phyloP scores from a whole-genome alignment of 1,284 basidiomycete species.

The Apiotrichum gracile region DNA sequence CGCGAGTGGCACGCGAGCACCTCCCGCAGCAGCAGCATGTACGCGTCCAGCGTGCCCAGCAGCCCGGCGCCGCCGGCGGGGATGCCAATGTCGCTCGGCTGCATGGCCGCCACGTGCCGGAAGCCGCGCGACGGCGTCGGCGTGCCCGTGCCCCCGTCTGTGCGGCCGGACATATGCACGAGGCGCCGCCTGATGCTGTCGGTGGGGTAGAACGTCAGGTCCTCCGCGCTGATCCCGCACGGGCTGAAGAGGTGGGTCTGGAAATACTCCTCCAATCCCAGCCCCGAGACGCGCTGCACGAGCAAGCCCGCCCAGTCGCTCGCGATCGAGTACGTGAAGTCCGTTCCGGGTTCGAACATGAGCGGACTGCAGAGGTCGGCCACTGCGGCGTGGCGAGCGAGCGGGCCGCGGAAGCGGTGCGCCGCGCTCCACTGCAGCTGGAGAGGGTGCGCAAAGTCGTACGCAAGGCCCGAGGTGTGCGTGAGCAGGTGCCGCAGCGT shows the following conservation, averaged over 20 bases:
- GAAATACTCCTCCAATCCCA: slow-evolving; percentile 30
- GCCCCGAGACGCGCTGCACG: slow-evolving; percentile 32
- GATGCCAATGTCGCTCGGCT: slow-evolving; percentile 2
- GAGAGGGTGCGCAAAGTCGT: slow-evolving; percentile 1
- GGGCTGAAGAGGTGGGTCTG: slow-evolving; percentile 10
- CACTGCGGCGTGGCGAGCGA: background rate
- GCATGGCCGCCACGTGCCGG: slow-evolving; percentile 19
- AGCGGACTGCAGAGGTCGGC: slow-evolving; percentile 8
- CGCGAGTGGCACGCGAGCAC: slow-evolving; percentile 19
- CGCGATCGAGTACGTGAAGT: slow-evolving; percentile 26
- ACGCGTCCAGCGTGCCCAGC: slow-evolving; percentile 31
- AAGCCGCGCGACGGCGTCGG: slow-evolving; percentile 23
- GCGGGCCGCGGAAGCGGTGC: background rate
- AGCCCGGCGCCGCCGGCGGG: slow-evolving; percentile 34
- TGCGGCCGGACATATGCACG: slow-evolving; percentile 14
- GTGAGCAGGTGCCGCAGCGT: slow-evolving; percentile 36
- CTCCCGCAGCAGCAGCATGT: slow-evolving; percentile 26
- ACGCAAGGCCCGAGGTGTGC: slow-evolving; percentile 26
- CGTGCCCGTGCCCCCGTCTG: slow-evolving; percentile 8
- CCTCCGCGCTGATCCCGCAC: slow-evolving; percentile 10
- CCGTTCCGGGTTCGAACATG: slow-evolving; percentile 33
- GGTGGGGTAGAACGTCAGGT: slow-evolving; percentile 30
- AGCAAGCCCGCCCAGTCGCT: slow-evolving; percentile 41
- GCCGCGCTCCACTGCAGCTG: background rate
- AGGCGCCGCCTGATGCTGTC: slow-evolving; percentile 5